Evolutionary conservation across 805 yeast species (phyloP).

Genomic region (Pichia californica): DNA sequence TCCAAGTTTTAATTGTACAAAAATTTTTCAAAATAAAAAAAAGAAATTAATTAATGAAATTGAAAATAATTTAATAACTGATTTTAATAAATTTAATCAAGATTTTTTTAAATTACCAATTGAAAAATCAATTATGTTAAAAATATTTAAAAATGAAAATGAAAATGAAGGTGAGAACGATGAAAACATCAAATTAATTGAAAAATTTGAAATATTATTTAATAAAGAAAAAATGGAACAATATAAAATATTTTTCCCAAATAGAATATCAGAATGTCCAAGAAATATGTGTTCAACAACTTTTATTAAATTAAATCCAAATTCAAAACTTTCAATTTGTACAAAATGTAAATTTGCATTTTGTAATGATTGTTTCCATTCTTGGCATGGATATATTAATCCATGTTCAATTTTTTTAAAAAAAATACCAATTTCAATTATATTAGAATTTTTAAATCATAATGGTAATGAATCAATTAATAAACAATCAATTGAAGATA

Average conservation of each 20-base stretch:
- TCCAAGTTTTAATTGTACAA: constrained; percentile 47
- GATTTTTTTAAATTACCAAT: constrained; percentile 38
- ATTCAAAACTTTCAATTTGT: constrained; percentile 44
- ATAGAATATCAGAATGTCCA: constrained; percentile 46
- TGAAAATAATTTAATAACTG: constrained; percentile 12
- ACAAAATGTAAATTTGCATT: constrained; percentile 45
- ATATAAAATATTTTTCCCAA: constrained; percentile 40
- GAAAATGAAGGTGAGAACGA: too few species aligned
- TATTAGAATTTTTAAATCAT: constrained; percentile 30
- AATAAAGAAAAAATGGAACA: constrained; percentile 35
- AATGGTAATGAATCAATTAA: constrained; percentile 11
- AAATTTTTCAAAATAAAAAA: constrained; percentile 15
- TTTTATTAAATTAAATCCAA: constrained; percentile 41
- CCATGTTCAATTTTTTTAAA: constrained; percentile 34
- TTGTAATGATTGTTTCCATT: constrained; percentile 48
- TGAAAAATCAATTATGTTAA: constrained; percentile 28
- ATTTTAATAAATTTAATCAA: constrained; percentile 29
- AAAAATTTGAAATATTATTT: constrained; percentile 35
- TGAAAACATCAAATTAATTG: constrained; percentile 19
- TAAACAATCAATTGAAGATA: constrained; percentile 15
- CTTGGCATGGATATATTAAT: constrained; percentile 54
- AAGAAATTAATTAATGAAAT: constrained; percentile 8
- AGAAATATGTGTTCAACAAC: constrained; percentile 36
- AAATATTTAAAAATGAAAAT: constrained; percentile 24
- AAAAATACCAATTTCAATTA: constrained; percentile 32